Evolutionary conservation across 2,329 filamentous ascomycete genomes (phyloP), one percentile per base, ranked within the genome.

Genomic region (Beauveria scarabaeidicola): DNA sequence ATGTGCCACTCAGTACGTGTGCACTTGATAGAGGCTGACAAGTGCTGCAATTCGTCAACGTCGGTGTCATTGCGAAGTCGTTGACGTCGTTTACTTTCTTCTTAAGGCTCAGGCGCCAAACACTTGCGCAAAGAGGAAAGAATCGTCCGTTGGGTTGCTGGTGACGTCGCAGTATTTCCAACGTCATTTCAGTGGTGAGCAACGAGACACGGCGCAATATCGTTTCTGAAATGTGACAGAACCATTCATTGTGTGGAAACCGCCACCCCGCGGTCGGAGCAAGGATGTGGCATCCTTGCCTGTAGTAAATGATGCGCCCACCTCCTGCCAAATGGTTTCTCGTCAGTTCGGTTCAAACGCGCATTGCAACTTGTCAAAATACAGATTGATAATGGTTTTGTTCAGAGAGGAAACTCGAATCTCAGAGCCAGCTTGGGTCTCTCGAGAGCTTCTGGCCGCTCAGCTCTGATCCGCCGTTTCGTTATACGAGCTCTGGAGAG

Each of bases 141-240:
- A 46, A 9, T 13, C 38, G 19, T 19, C 5, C 23, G 32, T 25
- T 43, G n/a, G 19, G 5, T 11, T 21, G 8, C 15, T 13, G 53
- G n/a, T 5, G 29, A 36, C 4, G 25, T 7, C 8, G 27, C 15
- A n/a, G 17, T 2, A 11, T 7, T 52, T 5, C 15, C 15, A 23
- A 38, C 19, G 5, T 32, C 27, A 4, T 38, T 11, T 52, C n/a
- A 23, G 23, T 10, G 17, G 19, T 52, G 19, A 38, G 13, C 23
- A 36, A 23, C 10, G 13, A 29, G 13, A 25, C 44, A 27, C 10
- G 21, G 27, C 17, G 44, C 19, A 56, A 29, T 47, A 36, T 47
- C 25, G 3, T 23, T 53, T 29, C 29, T n/a, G 44, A 56, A 44
- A 40, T 56, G 32, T 56, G 53, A 56, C 53, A 56, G 44, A 48